Percentiles rank a stretch among this genome's conserved stretches.
Conservation (phyloP, 129 eudicot genomes). For the Centrapalus pauciflorus region DNA sequence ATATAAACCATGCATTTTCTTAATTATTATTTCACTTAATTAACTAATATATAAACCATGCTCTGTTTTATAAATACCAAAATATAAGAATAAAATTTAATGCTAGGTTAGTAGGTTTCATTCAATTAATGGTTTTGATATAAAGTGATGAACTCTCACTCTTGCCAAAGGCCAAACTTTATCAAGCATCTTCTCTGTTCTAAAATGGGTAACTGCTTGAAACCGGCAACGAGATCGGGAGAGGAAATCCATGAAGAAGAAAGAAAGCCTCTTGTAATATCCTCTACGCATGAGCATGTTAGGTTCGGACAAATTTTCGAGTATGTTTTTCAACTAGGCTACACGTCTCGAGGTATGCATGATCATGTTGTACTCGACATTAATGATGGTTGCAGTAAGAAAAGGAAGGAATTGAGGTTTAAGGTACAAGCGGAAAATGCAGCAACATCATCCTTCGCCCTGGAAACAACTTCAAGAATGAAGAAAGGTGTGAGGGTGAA, state of each 20-base stretch:
- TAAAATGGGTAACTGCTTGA: conserved; percentile 28
- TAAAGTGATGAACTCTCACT: not conserved
- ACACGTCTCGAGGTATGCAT: too few species aligned
- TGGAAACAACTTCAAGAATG: conserved; percentile 5
- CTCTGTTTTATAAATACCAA: not conserved
- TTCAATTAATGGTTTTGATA: conserved; percentile 2
- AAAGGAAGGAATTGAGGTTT: conserved; percentile 20
- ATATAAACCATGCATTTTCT: conserved; percentile 16
- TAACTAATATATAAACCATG: not conserved
- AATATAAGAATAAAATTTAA: not conserved
- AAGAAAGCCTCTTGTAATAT: conserved; percentile 11
- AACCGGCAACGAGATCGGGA: not conserved
- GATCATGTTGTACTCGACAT: conserved; percentile 2
- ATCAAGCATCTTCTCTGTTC: not conserved
- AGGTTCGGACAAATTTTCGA: too few species aligned
- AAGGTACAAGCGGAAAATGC: conserved; percentile 6
- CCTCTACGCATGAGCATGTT: conserved; percentile 12
- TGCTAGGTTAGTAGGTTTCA: not conserved
- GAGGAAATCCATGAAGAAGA: conserved; percentile 13
- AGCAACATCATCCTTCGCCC: not conserved
- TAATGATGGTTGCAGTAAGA: not conserved
- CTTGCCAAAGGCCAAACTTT: conserved; percentile 5
- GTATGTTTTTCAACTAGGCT: too few species aligned
- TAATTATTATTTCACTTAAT: not conserved
- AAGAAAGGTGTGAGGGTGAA: conserved; percentile 31